These are phyloP conservation scores for Phialophora expanda DNA, from an alignment of 2,329 filamentous ascomycete genomes.

Conservation along the genomic window DNA sequence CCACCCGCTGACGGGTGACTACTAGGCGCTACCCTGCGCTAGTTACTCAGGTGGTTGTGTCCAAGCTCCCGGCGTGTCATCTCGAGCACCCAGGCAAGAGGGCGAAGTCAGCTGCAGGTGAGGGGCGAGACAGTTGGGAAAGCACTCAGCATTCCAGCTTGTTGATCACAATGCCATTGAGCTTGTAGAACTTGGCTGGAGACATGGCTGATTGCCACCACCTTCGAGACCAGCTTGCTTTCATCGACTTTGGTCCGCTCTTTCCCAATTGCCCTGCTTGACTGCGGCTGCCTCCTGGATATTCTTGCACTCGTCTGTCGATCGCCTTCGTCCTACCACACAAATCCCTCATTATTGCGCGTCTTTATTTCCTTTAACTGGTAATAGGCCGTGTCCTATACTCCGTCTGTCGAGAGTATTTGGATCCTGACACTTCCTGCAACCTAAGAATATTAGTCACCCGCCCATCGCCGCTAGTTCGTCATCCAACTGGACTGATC, in stretches of 20 bases:
- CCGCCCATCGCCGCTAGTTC: background rate
- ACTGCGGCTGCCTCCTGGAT: background rate
- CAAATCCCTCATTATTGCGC: background rate
- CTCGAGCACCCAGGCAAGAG: background rate
- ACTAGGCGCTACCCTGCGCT: too few relatives aligned
- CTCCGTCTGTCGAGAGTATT: background rate
- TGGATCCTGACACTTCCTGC: background rate
- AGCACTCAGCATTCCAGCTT: too few relatives aligned
- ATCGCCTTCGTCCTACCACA: background rate
- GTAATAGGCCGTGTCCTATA: background rate
- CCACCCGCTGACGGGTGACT: too few relatives aligned
- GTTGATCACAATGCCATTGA: background rate
- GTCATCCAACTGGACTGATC: background rate
- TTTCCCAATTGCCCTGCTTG: background rate
- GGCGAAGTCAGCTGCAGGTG: background rate
- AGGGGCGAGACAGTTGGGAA: background rate
- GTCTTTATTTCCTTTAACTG: background rate
- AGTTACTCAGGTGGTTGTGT: background rate
- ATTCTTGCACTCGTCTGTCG: background rate
- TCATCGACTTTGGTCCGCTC: background rate
- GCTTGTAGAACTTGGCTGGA: too few relatives aligned
- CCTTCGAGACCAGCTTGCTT: background rate
- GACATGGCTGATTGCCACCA: too few relatives aligned
- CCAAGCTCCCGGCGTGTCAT: background rate
- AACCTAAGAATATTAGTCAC: conserved; percentile 3